Evolutionary conservation across 768 basidiomycete genomes (phyloP).

Genomic region (Tylopilus rubrobrunneus): DNA sequence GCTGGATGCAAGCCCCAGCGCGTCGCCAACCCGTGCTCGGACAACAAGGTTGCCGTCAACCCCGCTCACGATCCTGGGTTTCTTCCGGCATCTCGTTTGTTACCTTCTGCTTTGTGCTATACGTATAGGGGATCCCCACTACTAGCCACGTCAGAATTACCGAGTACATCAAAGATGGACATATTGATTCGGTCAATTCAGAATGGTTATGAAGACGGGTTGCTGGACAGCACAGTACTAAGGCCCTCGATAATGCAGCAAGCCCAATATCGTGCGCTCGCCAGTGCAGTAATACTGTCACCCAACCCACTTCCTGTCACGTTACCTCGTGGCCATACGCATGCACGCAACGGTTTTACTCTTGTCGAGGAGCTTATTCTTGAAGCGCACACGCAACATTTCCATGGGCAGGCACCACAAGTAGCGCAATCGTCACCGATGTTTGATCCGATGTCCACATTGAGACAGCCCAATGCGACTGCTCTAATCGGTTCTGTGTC

Average conservation of each 20-base stretch:
- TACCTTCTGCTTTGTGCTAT: slow-evolving; percentile 19
- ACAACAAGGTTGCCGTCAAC: too few species aligned
- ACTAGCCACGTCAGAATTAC: slow-evolving; percentile 10
- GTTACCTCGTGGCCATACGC: slow-evolving; percentile 26
- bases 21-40: too few species aligned
- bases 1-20: too few species aligned
- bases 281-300: slow-evolving; percentile 15
- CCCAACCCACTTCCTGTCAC: slow-evolving; percentile 5
- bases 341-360: slow-evolving; percentile 56
- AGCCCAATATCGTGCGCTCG: slow-evolving; percentile 20
- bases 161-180: slow-evolving; percentile 38
- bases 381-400: slow-evolving; percentile 42
- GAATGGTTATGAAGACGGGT: slow-evolving; percentile 16
- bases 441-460: slow-evolving; percentile 8
- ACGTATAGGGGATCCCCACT: slow-evolving; percentile 15
- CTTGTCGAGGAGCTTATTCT: slow-evolving; percentile 66
- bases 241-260: slow-evolving; percentile 18
- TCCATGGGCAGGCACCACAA: slow-evolving; percentile 14
- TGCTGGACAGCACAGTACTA: slow-evolving; percentile 11
- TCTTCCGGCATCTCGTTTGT: too few species aligned
- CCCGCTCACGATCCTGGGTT: too few species aligned
- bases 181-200: slow-evolving; percentile 36
- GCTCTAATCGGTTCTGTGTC: slow-evolving; percentile 4
- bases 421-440: slow-evolving; percentile 5
- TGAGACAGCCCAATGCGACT: slow-evolving; percentile 7